These are phyloP conservation scores for Guadua angustifolia DNA, from an alignment of 176 grass and related monocot species.

Conservation along the genomic window DNA sequence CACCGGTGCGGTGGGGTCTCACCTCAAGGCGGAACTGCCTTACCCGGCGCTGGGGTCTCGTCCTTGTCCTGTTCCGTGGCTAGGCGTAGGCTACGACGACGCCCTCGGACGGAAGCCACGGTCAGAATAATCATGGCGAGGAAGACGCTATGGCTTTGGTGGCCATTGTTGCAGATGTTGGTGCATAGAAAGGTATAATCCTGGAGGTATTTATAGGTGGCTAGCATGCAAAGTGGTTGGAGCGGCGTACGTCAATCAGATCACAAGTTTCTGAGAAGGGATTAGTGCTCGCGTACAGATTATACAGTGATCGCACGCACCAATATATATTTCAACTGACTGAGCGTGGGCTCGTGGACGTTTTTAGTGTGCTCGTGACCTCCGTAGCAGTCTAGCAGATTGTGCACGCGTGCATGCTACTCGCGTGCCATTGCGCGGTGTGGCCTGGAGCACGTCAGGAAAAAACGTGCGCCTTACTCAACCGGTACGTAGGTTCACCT, in stretches of 20 bases:
- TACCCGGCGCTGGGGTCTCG: no score
- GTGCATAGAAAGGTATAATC: neutral
- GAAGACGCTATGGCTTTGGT: neutral
- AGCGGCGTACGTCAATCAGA: neutral
- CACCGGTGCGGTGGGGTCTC: no score
- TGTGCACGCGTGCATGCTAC: neutral
- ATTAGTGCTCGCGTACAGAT: neutral
- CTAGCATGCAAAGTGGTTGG: neutral
- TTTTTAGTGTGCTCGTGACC: no score
- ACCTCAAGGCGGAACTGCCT: no score
- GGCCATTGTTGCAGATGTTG: neutral
- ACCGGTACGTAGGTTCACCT: neutral
- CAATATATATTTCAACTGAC: no score
- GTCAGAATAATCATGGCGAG: neutral
- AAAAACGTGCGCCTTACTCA: no score
- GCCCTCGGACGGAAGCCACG: no score
- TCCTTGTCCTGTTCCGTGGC: no score
- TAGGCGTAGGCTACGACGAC: neutral
- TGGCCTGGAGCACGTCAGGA: no score
- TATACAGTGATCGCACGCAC: neutral
- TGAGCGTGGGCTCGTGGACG: no score
- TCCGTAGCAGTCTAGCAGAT: no score
- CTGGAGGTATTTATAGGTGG: neutral
- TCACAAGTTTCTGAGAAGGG: neutral
- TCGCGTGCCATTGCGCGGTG: no score